Conservation (phyloP, 345 rosid genomes). For the Melaleuca alternifolia region DNA sequence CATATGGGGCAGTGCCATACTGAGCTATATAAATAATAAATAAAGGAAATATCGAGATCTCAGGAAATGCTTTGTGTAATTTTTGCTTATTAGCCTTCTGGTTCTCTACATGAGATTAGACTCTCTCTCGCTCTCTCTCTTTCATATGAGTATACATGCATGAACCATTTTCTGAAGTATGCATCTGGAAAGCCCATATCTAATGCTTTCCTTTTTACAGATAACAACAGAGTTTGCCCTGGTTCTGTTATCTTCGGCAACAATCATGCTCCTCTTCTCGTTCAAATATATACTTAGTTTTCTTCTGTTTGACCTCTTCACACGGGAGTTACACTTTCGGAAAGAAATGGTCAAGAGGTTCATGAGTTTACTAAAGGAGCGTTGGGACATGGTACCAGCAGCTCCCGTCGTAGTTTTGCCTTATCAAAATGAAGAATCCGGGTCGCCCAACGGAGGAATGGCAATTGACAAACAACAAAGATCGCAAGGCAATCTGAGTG, state of each 20-base stretch:
- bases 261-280: constrained; percentile 50
- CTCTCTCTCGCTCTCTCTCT: not conserved
- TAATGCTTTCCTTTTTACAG: constrained; percentile 22
- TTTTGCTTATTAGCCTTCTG: not conserved
- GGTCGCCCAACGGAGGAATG: constrained; percentile 19
- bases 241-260: constrained; percentile 47
- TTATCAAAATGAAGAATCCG: constrained; percentile 32
- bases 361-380: constrained; percentile 49
- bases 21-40: not conserved
- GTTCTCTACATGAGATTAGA: not conserved
- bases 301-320: constrained; percentile 65
- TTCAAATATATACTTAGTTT: constrained; percentile 73
- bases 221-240: constrained; percentile 75
- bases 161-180: not conserved
- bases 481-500: not conserved
- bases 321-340: constrained; percentile 79
- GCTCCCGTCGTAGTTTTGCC: constrained; percentile 79
- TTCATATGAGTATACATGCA: not conserved
- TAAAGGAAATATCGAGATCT: not conserved
- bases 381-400: constrained; percentile 84
- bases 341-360: constrained; percentile 66
- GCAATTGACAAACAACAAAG: constrained; percentile 18
- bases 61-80: not conserved
- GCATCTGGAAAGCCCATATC: not conserved
- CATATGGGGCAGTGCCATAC: not conserved